These are phyloP conservation scores for Oryza glaberrima DNA, from an alignment of 176 grass and related monocot genomes.

Conservation along the genomic window DNA sequence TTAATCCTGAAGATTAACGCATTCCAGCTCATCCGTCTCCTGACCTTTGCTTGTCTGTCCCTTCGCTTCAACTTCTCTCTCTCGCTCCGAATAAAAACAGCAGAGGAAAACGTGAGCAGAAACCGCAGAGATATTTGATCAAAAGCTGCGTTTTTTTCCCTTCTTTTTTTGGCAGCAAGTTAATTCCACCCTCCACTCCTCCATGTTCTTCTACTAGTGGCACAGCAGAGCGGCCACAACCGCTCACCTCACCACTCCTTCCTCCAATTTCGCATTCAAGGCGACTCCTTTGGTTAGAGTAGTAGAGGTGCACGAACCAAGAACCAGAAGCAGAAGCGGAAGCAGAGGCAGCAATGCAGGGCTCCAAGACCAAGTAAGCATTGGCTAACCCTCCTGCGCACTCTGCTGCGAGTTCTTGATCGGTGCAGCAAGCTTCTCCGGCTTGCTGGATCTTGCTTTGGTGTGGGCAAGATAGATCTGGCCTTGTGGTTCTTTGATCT, in stretches of 20 bases:
- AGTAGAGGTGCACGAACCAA: background rate
- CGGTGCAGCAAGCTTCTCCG: background rate
- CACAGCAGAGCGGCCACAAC: slow-evolving; percentile 37
- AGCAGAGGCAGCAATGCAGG: slow-evolving; percentile 46
- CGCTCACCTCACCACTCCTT: slow-evolving; percentile 40
- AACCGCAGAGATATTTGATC: slow-evolving; percentile 39
- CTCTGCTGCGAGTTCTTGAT: background rate
- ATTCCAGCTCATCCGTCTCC: background rate
- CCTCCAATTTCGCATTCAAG: slow-evolving; percentile 30
- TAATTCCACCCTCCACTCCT: slow-evolving; percentile 34
- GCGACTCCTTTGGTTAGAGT: background rate
- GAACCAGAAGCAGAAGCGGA: background rate
- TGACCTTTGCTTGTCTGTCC: background rate
- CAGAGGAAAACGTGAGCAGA: slow-evolving; percentile 36
- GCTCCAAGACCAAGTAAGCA: slow-evolving; percentile 51
- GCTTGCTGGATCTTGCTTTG: background rate
- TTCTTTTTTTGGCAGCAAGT: background rate
- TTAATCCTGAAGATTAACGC: background rate
- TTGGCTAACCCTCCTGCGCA: background rate
- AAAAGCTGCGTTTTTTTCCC: background rate
- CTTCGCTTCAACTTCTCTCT: background rate
- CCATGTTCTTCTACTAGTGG: slow-evolving; percentile 35
- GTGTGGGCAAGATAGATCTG: background rate
- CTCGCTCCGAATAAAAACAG: slow-evolving; percentile 21
- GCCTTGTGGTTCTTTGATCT: background rate